These are phyloP conservation scores for Picea mariana DNA, from an alignment of 83 land plant genomes.

Conservation along the genomic window DNA sequence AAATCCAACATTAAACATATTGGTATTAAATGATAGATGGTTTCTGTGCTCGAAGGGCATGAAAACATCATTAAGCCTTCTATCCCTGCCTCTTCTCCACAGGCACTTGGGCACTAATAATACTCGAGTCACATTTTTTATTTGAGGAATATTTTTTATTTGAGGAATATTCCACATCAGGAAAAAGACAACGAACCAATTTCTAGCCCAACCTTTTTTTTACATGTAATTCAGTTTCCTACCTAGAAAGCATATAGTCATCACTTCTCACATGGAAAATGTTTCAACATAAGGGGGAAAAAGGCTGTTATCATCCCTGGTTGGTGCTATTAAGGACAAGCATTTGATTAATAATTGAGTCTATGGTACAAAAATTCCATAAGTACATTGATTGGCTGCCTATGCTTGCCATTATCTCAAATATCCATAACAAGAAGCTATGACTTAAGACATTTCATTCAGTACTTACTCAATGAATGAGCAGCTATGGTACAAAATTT, in stretches of 20 bases:
- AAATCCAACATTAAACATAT: background rate
- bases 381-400: slow-evolving; percentile 13
- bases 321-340: background rate
- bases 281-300: background rate
- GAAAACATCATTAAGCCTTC: no score
- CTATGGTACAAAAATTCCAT: slow-evolving; percentile 8
- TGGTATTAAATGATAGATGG: background rate
- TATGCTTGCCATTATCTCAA: slow-evolving; percentile 13
- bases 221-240: background rate
- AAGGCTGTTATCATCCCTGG: background rate
- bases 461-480: background rate
- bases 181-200: background rate
- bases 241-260: background rate
- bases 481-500: slow-evolving; percentile 3
- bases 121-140: background rate
- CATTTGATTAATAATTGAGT: background rate
- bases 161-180: background rate
- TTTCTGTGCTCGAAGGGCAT: background rate
- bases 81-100: no score
- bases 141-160: background rate
- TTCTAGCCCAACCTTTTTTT: slow-evolving; percentile 5
- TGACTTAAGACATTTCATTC: background rate
- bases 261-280: background rate
- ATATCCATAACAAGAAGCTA: background rate
- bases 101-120: no score